phyloP scores from a whole-genome alignment of 2,329 filamentous ascomycete species.

The Chrysoporthe cubensis region DNA sequence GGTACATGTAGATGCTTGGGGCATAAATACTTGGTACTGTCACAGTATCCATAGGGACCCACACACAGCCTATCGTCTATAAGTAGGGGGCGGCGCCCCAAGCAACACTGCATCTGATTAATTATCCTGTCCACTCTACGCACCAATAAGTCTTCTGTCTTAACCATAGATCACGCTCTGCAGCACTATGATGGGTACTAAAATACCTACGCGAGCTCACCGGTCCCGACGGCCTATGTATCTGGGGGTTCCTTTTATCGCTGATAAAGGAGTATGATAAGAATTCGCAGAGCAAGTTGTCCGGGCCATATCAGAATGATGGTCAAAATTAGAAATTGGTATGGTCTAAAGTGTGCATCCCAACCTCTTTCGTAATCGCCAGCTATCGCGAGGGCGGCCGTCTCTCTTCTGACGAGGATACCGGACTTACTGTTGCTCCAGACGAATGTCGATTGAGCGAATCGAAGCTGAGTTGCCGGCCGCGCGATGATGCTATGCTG shows the following conservation, averaged over 20 bases:
- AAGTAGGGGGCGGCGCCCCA: neutral
- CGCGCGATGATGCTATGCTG: neutral
- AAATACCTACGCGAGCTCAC: neutral
- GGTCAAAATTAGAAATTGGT: neutral
- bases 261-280: neutral
- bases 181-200: neutral
- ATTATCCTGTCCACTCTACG: neutral
- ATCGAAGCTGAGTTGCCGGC: conserved; percentile 6
- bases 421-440: neutral
- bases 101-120: neutral
- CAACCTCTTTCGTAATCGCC: neutral
- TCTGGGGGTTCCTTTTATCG: neutral
- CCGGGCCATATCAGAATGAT: neutral
- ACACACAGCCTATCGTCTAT: neutral
- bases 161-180: neutral
- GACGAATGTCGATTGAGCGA: conserved; percentile 7
- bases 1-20: neutral
- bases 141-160: neutral
- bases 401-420: conserved; percentile 4
- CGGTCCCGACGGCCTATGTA: neutral
- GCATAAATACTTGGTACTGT: neutral
- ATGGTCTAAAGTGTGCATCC: neutral
- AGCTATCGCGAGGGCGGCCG: neutral
- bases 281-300: neutral
- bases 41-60: neutral